These are phyloP conservation scores for Balamuthia mandrillaris DNA, from an alignment of 208 protist genomes.

Conservation along the genomic window DNA sequence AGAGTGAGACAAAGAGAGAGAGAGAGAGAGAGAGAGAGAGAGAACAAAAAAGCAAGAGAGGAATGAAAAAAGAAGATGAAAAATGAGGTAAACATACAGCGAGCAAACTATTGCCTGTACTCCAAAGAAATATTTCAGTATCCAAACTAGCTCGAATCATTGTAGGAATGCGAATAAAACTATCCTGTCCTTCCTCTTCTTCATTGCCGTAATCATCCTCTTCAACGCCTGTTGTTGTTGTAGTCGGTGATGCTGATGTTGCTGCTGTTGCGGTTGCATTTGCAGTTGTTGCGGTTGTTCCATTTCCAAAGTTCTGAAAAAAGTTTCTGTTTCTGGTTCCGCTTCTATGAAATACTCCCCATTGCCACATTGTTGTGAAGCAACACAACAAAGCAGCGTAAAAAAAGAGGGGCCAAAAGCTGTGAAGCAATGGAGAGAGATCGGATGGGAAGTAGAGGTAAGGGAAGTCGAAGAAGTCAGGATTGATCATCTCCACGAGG, in stretches of 20 bases:
- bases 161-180: neutral
- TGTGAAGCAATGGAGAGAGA: neutral
- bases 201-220: too few relatives aligned
- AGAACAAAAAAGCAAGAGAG: neutral
- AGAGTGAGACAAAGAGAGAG: neutral
- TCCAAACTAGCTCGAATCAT: neutral
- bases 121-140: slow-evolving; percentile 21
- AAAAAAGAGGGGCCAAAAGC: slow-evolving; percentile 6
- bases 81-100: neutral
- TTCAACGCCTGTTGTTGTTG: too few relatives aligned
- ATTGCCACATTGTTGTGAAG: too few relatives aligned
- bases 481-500: neutral
- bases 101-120: slow-evolving; percentile 6
- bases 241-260: too few relatives aligned
- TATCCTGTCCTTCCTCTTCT: too few relatives aligned
- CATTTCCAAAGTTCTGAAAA: too few relatives aligned
- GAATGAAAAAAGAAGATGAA: neutral
- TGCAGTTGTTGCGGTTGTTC: too few relatives aligned
- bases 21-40: neutral
- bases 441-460: slow-evolving; percentile 7
- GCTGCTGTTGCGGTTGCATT: too few relatives aligned
- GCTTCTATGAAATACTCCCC: too few relatives aligned
- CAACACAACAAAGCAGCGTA: slow-evolving; percentile 1
- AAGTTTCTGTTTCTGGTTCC: too few relatives aligned
- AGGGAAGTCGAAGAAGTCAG: slow-evolving; percentile 26